Evolutionary conservation across 75 land plant species (phyloP), one percentile per base, ranked within the genome.

Genomic region (Chamaecyparis obtusa): DNA sequence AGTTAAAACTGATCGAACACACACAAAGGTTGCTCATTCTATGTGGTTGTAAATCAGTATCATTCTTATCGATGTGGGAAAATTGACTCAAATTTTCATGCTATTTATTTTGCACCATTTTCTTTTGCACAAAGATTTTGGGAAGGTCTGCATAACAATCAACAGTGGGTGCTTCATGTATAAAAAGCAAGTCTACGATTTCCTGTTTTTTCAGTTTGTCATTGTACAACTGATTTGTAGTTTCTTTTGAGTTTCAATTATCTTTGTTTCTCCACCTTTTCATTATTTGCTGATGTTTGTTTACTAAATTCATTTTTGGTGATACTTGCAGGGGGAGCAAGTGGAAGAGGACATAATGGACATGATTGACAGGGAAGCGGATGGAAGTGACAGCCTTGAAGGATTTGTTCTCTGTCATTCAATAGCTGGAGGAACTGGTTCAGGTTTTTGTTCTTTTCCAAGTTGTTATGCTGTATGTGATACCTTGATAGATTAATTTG

Each of bases 291-390:
- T 81, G 41, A 41, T 46, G 37, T 9, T 39, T 78, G 51, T n/a
- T 43, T 81, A 11, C n/a, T 43, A 51, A 46, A 43, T 49, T 81
- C 9, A 81, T 30, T 55, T 55, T 9, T 55, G 64, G n/a, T 51
- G 35, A 51, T 27, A 46, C 43, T 36, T 80, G 16, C 93, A 96
- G 97, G 99, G 99, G 72, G 95, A 98, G 78, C 95, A 95, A 88
- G 96, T 97, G 83, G 97, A 97, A 87, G 99, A 98, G 87, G 99
- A 98, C 90, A 95, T 98, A 33, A 98, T 98, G 99, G 99, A 98
- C 91, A 98, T 98, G 99, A 94, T 98, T 90, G 99, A 98, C 80
- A 93, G 99, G 90, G 99, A 98, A 90, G 99, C 99, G 9, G 99
- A 98, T 95, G 99, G 99, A 77, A 98, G 99, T 92, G 99, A 98